Evolutionary conservation across 2,329 filamentous ascomycete species (phyloP).

Genomic region (Neurospora sp.): DNA sequence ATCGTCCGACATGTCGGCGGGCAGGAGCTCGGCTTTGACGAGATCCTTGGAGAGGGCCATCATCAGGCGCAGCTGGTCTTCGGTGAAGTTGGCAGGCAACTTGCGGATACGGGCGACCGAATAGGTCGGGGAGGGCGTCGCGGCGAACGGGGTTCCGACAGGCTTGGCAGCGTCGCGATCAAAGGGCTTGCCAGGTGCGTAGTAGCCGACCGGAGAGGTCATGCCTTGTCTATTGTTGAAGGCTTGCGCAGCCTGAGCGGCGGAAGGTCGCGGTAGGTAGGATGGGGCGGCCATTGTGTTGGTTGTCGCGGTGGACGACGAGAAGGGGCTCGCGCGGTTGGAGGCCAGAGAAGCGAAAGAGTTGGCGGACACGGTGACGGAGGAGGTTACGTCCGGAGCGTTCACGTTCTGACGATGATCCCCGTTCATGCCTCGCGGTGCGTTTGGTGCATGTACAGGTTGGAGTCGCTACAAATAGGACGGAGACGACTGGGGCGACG

Average conservation of each 20-base stretch:
- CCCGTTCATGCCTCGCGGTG: slow-evolving; percentile 25
- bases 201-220: slow-evolving; percentile 25
- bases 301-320: slow-evolving; percentile 21
- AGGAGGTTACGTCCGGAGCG: slow-evolving; percentile 16
- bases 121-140: slow-evolving; percentile 23
- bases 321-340: slow-evolving; percentile 25
- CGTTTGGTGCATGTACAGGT: slow-evolving; percentile 20
- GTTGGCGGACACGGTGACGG: slow-evolving; percentile 22
- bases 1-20: slow-evolving; percentile 39
- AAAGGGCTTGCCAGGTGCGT: slow-evolving; percentile 24
- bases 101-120: slow-evolving; percentile 42
- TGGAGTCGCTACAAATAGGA: slow-evolving; percentile 4
- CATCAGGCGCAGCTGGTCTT: slow-evolving; percentile 47
- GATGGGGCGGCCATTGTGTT: slow-evolving; percentile 35
- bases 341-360: slow-evolving; percentile 25
- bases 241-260: slow-evolving; percentile 22
- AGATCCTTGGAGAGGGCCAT: slow-evolving; percentile 49
- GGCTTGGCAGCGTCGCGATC: slow-evolving; percentile 34
- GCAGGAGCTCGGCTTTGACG: slow-evolving; percentile 39
- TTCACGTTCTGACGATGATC: slow-evolving; percentile 12
- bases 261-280: slow-evolving; percentile 25
- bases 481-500: slow-evolving; percentile 16
- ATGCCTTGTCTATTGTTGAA: slow-evolving; percentile 24
- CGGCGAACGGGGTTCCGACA: slow-evolving; percentile 30
- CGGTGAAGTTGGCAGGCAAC: slow-evolving; percentile 43